These are phyloP conservation scores for Crithidia brevicula DNA, from an alignment of 208 protist genomes.

Conservation along the genomic window DNA sequence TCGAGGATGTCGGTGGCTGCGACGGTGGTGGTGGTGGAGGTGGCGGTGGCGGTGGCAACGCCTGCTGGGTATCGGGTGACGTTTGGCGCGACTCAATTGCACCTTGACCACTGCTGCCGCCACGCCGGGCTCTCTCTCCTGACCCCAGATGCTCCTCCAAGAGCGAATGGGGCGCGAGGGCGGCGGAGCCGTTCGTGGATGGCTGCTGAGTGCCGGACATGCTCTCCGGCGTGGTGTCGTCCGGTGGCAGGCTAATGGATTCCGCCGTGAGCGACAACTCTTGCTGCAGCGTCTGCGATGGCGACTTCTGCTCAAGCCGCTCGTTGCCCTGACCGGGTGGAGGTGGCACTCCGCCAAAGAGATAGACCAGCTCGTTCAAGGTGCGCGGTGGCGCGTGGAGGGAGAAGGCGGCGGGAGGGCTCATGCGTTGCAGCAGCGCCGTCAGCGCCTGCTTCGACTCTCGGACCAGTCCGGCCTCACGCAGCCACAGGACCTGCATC, in stretches of 20 bases:
- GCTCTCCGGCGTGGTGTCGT: not conserved
- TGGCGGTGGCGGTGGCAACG: not conserved
- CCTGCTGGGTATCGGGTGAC: not conserved
- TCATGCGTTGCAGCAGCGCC: slow-evolving; percentile 26
- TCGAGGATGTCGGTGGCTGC: slow-evolving; percentile 1
- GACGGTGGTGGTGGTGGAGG: slow-evolving; percentile 8
- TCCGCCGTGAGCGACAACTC: slow-evolving; percentile 1
- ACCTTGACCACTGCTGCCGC: not conserved
- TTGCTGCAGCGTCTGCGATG: too few species aligned
- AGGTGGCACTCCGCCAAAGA: slow-evolving; percentile 36
- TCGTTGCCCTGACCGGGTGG: too few species aligned
- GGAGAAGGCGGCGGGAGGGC: slow-evolving; percentile 31
- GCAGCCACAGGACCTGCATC: slow-evolving; percentile 79
- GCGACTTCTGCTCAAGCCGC: too few species aligned
- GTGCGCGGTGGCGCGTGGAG: slow-evolving; percentile 38
- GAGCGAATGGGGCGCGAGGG: not conserved
- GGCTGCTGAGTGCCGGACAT: not conserved
- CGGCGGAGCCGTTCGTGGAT: not conserved
- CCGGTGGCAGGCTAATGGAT: not conserved
- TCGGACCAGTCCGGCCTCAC: slow-evolving; percentile 54
- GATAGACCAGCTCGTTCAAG: slow-evolving; percentile 53
- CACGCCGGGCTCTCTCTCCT: not conserved
- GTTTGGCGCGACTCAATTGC: not conserved
- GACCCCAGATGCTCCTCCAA: not conserved
- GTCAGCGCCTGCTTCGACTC: slow-evolving; percentile 34